phyloP scores from a whole-genome alignment of 148 eudicot genomes.

The Rhododendron ferrugineum region DNA sequence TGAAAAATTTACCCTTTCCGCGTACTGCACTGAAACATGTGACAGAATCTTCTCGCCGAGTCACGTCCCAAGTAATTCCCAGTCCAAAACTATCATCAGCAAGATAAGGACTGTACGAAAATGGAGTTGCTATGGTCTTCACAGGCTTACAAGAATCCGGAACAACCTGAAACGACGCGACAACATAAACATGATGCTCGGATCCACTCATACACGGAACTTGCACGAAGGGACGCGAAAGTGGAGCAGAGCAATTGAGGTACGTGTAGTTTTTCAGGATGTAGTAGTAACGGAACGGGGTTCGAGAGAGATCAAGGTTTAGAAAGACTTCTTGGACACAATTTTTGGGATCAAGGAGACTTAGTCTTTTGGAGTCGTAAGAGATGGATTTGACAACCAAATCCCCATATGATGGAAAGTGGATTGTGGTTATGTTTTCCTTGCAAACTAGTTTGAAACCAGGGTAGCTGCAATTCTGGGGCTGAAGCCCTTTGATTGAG shows the following conservation, averaged over 20 bases:
- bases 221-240: slow-evolving; percentile 16
- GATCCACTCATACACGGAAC: slow-evolving; percentile 31
- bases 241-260: slow-evolving; percentile 27
- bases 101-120: slow-evolving; percentile 34
- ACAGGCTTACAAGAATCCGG: slow-evolving; percentile 26
- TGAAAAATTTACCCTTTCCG: slow-evolving; percentile 9
- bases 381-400: slow-evolving; percentile 33
- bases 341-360: slow-evolving; percentile 28
- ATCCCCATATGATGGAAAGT: slow-evolving; percentile 30
- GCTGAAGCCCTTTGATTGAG: slow-evolving; percentile 5
- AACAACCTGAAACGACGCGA: slow-evolving; percentile 10
- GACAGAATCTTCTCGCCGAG: neutral
- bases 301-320: slow-evolving; percentile 26
- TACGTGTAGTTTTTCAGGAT: slow-evolving; percentile 26
- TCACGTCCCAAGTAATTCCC: slow-evolving; percentile 28
- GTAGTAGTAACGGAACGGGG: slow-evolving; percentile 27
- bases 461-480: slow-evolving; percentile 6
- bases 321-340: slow-evolving; percentile 37
- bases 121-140: slow-evolving; percentile 31
- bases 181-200: slow-evolving; percentile 27
- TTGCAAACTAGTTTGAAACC: slow-evolving; percentile 23
- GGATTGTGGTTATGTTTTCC: slow-evolving; percentile 24
- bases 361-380: slow-evolving; percentile 19
- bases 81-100: slow-evolving; percentile 37
- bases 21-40: neutral